phyloP scores from a whole-genome alignment of 2,329 filamentous ascomycete genomes.

The Pestalotiopsis fici region DNA sequence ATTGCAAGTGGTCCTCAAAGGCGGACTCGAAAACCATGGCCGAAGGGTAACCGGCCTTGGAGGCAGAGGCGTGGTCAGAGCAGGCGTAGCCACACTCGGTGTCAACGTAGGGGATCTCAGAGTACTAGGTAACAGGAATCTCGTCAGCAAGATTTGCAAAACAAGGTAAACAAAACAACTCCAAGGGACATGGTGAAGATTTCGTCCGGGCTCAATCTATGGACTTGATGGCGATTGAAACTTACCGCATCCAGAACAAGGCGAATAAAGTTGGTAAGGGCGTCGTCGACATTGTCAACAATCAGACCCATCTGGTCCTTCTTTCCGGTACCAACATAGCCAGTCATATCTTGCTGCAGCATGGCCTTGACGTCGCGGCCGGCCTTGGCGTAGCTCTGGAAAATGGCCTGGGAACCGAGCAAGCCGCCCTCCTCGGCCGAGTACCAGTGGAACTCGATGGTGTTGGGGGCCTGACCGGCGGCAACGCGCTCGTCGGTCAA shows the following conservation, averaged over 20 bases:
- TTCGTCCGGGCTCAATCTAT: too few relatives aligned
- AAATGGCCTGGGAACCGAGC: constrained; percentile 65
- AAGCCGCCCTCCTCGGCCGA: constrained; percentile 80
- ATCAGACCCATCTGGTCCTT: constrained; percentile 37
- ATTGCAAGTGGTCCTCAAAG: constrained; percentile 63
- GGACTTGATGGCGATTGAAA: not conserved
- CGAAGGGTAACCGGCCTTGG: constrained; percentile 65
- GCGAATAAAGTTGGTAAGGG: constrained; percentile 37
- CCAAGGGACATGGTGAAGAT: too few relatives aligned
- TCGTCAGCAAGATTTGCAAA: too few relatives aligned
- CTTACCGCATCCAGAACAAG: constrained; percentile 33
- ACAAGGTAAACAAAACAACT: too few relatives aligned
- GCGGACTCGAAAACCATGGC: constrained; percentile 65
- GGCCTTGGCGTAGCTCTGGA: constrained; percentile 34
- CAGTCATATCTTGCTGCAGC: constrained; percentile 47
- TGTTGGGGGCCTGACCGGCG: constrained; percentile 67
- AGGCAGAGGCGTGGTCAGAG: constrained; percentile 70
- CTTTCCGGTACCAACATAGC: constrained; percentile 32
- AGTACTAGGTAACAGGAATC: too few relatives aligned
- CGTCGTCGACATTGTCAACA: constrained; percentile 37
- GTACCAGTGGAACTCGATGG: constrained; percentile 86
- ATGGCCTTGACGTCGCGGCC: constrained; percentile 38
- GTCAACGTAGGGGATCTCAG: constrained; percentile 42
- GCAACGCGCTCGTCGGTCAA: constrained; percentile 64
- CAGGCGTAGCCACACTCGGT: constrained; percentile 58